phyloP scores from a whole-genome alignment of 2,329 filamentous ascomycete genomes.

The Paecilomyces dactylethromorphus region DNA sequence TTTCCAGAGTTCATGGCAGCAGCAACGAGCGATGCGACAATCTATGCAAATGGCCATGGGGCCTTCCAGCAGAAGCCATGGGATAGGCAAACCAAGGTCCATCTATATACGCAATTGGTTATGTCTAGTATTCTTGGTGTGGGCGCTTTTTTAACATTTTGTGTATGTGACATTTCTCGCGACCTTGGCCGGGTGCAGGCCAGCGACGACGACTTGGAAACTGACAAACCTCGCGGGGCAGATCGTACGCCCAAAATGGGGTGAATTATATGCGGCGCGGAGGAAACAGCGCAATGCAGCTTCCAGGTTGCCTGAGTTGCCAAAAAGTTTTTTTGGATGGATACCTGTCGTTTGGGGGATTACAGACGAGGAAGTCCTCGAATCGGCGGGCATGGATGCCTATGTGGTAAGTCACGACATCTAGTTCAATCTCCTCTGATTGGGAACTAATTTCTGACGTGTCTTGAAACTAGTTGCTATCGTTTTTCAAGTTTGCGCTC shows the following conservation, averaged over 20 bases:
- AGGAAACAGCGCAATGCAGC: conserved; percentile 66
- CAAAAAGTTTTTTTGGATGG: conserved; percentile 86
- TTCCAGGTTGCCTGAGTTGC: conserved; percentile 66
- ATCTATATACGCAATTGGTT: conserved; percentile 38
- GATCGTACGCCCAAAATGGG: conserved; percentile 87
- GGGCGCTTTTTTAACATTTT: conserved; percentile 40
- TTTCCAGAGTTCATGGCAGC: conserved; percentile 15
- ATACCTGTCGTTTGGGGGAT: conserved; percentile 79
- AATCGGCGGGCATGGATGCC: conserved; percentile 86
- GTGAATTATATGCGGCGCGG: conserved; percentile 79
- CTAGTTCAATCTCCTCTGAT: not conserved
- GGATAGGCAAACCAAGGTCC: conserved; percentile 24
- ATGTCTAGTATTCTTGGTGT: conserved; percentile 37
- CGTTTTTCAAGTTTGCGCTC: conserved; percentile 93
- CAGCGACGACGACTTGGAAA: not conserved
- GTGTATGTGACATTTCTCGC: conserved; percentile 24
- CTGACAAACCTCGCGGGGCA: conserved; percentile 27
- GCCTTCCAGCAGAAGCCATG: conserved; percentile 8
- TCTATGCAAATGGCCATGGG: not conserved
- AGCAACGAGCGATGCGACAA: conserved; percentile 3
- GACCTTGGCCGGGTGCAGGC: conserved; percentile 6
- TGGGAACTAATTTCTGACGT: not conserved
- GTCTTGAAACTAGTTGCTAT: conserved; percentile 60
- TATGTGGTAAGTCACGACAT: conserved; percentile 64
- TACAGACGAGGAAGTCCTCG: conserved; percentile 80